Base-by-base conservation (phyloP, 108 stramenopile species). In the Aurantiochytrium sp. region DNA sequence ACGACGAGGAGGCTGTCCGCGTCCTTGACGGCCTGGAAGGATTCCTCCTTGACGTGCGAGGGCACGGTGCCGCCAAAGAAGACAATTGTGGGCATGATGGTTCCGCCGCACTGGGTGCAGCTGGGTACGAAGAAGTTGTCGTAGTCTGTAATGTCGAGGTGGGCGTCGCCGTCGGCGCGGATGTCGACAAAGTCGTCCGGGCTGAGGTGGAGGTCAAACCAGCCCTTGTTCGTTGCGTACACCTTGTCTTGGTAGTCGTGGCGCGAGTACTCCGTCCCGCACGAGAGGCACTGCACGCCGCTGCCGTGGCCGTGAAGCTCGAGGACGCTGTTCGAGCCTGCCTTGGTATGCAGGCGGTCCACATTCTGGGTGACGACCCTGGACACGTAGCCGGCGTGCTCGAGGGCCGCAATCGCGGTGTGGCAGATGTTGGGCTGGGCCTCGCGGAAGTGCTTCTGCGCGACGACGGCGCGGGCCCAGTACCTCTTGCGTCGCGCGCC, bases 331-430 rank as follows among this genome's bases (percentile, higher is more conserved):
- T 89, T 87, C 50, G 87, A 89, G 4, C 97, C 99, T 1, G 96
- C 97, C 81, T 88, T 87, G n/a, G 91, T 89, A 89, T 99, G 99
- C 68, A 98, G 93, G 3, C 91, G 87, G 90, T 99, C 98, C 2
- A 99, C 98, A 89, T 99, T 99, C 93, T 99, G 98, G 4, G 98
- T 97, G 50, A 98, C 93, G 22, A 96, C 91, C 19, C 94, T 55
- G 32, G 93, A 91, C 15, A 98, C 86, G 34, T 85, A 85, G 4
- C 95, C 95, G 73, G 55, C 87, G 48, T 87, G 69, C 91, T 99
- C 97, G 37, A 98, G 87, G 8, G 30, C 81, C 1, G 97, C 94
- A 24, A 99, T 88, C 8, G 97, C 95, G 31, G 50, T 27, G 90
- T 99, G 99, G 15, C 96, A 97, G 10, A 32, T 88, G 91, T 98